Percentiles rank a stretch among this genome's conserved stretches.
These are phyloP conservation scores for Rubia tinctorum DNA, from an alignment of 305 asterid genomes.

Conservation along the genomic window DNA sequence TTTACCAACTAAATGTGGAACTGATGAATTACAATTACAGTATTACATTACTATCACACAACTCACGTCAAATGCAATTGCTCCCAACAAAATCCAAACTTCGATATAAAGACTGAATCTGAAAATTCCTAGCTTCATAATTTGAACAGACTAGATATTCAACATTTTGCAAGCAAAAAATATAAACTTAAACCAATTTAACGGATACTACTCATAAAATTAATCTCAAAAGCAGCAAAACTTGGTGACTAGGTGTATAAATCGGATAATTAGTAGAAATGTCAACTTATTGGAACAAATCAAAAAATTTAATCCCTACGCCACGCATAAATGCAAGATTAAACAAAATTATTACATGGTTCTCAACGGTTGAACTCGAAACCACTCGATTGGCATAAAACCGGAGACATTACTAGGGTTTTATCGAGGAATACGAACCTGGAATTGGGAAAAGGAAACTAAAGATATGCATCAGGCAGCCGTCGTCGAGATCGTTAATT, in stretches of 20 bases:
- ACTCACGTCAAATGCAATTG: not conserved
- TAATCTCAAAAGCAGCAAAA: not conserved
- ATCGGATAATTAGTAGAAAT: not conserved
- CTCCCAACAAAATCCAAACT: not conserved
- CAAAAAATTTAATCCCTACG: too few species aligned
- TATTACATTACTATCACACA: not conserved
- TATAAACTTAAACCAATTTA: not conserved
- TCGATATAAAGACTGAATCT: not conserved
- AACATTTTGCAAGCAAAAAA: not conserved
- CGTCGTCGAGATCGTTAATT: conserved; percentile 74
- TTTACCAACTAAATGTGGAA: not conserved
- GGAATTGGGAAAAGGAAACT: conserved; percentile 86
- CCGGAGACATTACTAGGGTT: not conserved
- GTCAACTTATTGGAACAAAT: not conserved
- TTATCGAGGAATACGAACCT: conserved; percentile 33
- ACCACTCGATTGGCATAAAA: not conserved
- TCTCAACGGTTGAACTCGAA: not conserved
- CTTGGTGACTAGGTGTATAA: not conserved
- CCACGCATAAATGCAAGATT: not conserved
- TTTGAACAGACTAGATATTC: too few species aligned
- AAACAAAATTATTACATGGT: not conserved
- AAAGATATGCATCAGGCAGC: conserved; percentile 89
- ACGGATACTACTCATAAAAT: not conserved
- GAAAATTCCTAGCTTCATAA: too few species aligned
- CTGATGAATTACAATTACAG: not conserved